Evolutionary conservation across 176 grass and related monocot species (phyloP), one percentile per base, ranked within the genome.

Genomic region (Raddia guianensis): DNA sequence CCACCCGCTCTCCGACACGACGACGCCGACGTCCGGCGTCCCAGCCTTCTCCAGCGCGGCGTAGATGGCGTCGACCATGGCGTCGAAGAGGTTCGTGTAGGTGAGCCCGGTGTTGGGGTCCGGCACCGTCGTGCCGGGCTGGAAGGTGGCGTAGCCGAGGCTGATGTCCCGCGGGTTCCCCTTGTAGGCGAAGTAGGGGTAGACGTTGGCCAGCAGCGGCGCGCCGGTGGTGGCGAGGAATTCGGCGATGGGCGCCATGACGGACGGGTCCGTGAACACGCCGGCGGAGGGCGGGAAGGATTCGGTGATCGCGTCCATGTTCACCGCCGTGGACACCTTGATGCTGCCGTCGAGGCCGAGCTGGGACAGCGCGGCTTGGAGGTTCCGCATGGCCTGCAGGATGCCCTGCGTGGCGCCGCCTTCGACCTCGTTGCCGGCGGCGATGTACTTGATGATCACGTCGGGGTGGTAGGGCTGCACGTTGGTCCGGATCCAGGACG

Each of bases 11-110:
- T 92, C 85, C 11, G 88, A 83, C 20, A 83, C 85, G 19, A 86
- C 82, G 55, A 87, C 55, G 37, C 6, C n/a, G 32, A 89, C 86
- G 33, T 46, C 4, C 42, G 64, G 5, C 9, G 5, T 13, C 55
- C 78, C 75, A n/a, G 18, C 87, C 87, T 76, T 87, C 45, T 89
- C 87, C 46, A 95, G 18, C 14, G 89, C 87, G 44, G 84, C 87
- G 50, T 64, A 73, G n/a, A 85, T 49, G 34, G 85, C 81, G 57
- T 91, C 92, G 49, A 91, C 73, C 68, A 85, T 84, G 2, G 93
- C 93, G 72, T 95, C 84, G 49, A 95, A 92, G 9, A 95, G 56
- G 60, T 88, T 92, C 0, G 66, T 85, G 73, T 95, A 95, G 49
- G 27, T 71, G 6, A 82, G 79, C 48, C 82, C 66, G 8, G 67